A percentile compares a stretch with the other conserved stretches of the same genome.
phyloP scores from a whole-genome alignment of 2,329 filamentous ascomycete genomes.

The Fusarium denticulatum region DNA sequence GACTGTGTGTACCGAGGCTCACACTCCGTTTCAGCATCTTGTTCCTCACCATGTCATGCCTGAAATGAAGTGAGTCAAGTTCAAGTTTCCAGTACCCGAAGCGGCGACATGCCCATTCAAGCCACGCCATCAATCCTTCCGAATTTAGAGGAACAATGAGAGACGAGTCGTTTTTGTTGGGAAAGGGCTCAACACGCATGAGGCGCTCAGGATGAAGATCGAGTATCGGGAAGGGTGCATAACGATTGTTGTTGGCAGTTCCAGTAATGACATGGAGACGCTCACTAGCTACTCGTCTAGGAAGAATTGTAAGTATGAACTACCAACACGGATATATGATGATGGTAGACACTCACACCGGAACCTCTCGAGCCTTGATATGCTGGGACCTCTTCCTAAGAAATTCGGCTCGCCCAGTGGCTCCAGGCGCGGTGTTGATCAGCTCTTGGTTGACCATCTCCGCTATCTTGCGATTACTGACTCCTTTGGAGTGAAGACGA shows the following conservation, averaged over 20 bases:
- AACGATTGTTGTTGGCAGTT: conserved; percentile 17
- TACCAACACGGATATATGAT: neutral
- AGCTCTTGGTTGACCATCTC: conserved; percentile 7
- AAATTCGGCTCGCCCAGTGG: neutral
- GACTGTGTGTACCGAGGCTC: neutral
- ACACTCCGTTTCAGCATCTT: neutral
- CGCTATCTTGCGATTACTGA: neutral
- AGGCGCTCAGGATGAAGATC: neutral
- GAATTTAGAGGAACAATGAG: neutral
- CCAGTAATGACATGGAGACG: conserved; percentile 33
- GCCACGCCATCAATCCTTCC: conserved; percentile 12
- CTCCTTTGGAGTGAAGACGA: neutral
- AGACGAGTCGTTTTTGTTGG: neutral
- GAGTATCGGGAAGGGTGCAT: neutral
- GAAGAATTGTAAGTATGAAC: neutral
- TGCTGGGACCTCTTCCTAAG: neutral
- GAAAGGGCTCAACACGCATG: conserved; percentile 15
- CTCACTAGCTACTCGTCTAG: conserved; percentile 16
- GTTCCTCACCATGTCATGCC: neutral
- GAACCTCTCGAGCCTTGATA: neutral
- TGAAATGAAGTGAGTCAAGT: conserved; percentile 37
- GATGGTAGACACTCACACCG: conserved; percentile 2
- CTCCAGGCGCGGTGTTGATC: neutral
- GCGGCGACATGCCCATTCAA: conserved; percentile 27
- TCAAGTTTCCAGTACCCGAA: conserved; percentile 39